These are phyloP conservation scores for Tylopilus balloui DNA, from an alignment of 768 basidiomycete species.

Conservation along the genomic window DNA sequence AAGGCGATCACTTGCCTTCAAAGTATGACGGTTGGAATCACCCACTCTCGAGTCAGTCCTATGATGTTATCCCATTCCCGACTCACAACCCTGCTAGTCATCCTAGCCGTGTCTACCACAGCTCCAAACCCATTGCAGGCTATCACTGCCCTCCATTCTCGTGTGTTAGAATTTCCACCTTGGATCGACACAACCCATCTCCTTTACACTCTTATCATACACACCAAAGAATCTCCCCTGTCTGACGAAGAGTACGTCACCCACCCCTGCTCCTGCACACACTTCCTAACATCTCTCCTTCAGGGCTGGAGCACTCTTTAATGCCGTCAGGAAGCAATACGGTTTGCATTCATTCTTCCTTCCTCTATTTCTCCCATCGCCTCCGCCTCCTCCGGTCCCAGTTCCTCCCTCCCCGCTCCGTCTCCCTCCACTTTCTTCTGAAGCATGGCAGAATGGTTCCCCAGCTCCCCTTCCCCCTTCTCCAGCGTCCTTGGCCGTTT, in stretches of 20 bases:
- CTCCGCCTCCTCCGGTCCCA: constrained; percentile 62
- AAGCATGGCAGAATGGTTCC: constrained; percentile 21
- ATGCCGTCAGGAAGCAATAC: constrained; percentile 84
- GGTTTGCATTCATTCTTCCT: constrained; percentile 76
- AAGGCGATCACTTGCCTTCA: constrained; percentile 72
- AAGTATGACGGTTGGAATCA: constrained; percentile 83
- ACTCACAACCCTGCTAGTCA: constrained; percentile 45
- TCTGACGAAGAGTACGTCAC: constrained; percentile 73
- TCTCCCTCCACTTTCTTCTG: constrained; percentile 47
- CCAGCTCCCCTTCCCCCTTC: neutral
- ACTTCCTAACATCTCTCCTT: constrained; percentile 5
- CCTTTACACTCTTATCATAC: constrained; percentile 73
- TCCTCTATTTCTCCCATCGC: constrained; percentile 53
- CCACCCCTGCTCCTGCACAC: constrained; percentile 2
- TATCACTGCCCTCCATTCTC: constrained; percentile 68
- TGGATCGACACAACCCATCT: constrained; percentile 77
- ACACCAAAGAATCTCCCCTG: constrained; percentile 62
- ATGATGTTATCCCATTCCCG: constrained; percentile 7
- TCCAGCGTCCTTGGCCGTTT: neutral
- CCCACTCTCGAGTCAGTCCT: constrained; percentile 66
- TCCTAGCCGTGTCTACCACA: constrained; percentile 78
- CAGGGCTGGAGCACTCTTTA: constrained; percentile 75
- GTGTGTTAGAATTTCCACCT: constrained; percentile 61
- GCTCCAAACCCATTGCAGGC: constrained; percentile 78
- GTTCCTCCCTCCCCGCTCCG: constrained; percentile 64